Base-by-base conservation (phyloP, 2,329 filamentous ascomycete genomes). In the Xylariaceae sp. region DNA sequence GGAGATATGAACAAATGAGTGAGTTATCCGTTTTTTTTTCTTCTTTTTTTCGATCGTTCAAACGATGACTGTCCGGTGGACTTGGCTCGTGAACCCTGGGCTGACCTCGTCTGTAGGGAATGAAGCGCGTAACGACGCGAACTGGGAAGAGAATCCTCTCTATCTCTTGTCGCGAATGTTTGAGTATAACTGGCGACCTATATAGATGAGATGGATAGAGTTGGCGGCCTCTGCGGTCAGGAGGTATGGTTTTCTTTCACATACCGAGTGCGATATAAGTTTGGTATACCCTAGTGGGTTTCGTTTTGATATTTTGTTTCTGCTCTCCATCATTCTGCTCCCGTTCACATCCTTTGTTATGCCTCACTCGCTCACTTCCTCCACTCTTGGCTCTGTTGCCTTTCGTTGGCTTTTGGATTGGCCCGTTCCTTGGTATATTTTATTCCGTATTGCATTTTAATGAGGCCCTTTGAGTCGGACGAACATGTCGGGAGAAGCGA, bases 91-190 rank as follows among this genome's bases (percentile, higher is more conserved):
- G 2, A 8, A 8, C 2, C 34, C 12, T 7, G 3, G 12, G 37
- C 51, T 57, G 52, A 57, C 1, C 7, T 32, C 27, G 9, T 11
- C 5, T 53, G n/a, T 35, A 55, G 56, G 50, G 40, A 45, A 53
- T n/a, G 30, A 55, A 4, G 27, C 44, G 12, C 48, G 32, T 1
- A 43, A 45, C 39, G 54, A 56, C n/a, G 41, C 40, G 50, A 53
- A 54, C 12, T 55, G 55, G 57, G 74, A 77, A 19, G 64, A 76
- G 19, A 70, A 75, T 5, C 63, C 73, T 2, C 62, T 74, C 1
- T 75, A 73, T 57, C 78, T 77, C 65, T 68, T 76, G 7, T 70
- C 73, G 6, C 74, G 76, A 51, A 74, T 79, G 68, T 76, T 77
- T 43, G 70, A 74, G 47, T 62, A 68, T 1, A 57, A 67, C 3